phyloP scores from a whole-genome alignment of 129 eudicot species.

The Helianthus annuus region DNA sequence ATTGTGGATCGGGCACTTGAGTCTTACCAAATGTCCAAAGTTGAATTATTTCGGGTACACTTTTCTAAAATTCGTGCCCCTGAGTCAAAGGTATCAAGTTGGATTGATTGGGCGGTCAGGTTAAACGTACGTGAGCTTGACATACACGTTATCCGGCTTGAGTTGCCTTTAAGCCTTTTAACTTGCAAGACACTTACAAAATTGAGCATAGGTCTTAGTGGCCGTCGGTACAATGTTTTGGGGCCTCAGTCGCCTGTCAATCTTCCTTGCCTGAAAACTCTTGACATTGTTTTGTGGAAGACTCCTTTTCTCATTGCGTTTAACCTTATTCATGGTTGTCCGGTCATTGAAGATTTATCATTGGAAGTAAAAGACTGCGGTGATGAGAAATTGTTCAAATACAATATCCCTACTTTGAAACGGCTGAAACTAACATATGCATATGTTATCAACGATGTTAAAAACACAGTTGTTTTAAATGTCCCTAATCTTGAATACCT shows the following conservation, averaged over 20 bases:
- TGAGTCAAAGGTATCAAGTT: neutral
- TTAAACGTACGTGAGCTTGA: neutral
- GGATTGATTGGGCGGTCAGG: neutral
- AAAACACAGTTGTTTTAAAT: neutral
- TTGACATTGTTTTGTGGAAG: neutral
- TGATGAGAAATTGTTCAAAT: neutral
- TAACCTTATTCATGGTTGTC: neutral
- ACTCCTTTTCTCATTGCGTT: neutral
- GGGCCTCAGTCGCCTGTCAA: neutral
- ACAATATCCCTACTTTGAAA: constrained; percentile 4
- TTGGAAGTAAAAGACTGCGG: neutral
- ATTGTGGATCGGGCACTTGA: neutral
- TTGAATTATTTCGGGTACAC: neutral
- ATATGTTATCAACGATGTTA: neutral
- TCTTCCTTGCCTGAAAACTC: constrained; percentile 6
- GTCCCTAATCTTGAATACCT: constrained; percentile 5
- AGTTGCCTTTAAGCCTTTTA: neutral
- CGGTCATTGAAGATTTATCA: neutral
- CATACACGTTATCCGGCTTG: neutral
- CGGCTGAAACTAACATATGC: neutral
- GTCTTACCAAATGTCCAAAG: neutral
- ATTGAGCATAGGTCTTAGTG: neutral
- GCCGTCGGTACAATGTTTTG: neutral
- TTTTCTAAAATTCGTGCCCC: neutral
- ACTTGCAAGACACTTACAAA: constrained; percentile 6